Base-by-base conservation (phyloP, 2,329 filamentous ascomycete genomes). In the Aphanocladium album region DNA sequence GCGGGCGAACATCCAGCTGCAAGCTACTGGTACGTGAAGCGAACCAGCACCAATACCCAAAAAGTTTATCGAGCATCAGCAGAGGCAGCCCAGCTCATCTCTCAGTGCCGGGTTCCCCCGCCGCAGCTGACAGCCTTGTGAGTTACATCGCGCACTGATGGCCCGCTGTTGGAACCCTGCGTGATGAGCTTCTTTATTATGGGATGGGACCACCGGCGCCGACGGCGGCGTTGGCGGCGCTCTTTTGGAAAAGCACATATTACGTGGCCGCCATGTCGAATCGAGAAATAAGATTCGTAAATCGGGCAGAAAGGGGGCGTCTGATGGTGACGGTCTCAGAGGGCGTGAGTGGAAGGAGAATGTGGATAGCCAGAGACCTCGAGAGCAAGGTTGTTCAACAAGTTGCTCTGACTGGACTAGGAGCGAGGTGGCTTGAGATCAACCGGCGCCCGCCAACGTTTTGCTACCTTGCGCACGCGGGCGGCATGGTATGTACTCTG, bases 91-190 rank as follows among this genome's bases (percentile, higher is more conserved):
- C 25, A 46, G 57, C 57, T 45, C 49, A 35, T 59, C n/a, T 35
- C 25, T 27, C n/a, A 53, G 49, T 35, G 39, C 49, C 27, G 14
- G 35, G 17, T 5, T 52, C n/a, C 47, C 33, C 57, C 47, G 57
- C 39, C 37, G n/a, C 37, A 59, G 47, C 57, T 59, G 47, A 53
- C 57, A 59, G 47, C 57, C 57, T 37, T 53, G 47, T 19, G 27
- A 45, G 57, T 59, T 53, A 59, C 57, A 59, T 59, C 49, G 57
- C 16, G 57, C 41, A 17, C 25, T n/a, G 37, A 19, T 21, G 23
- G 35, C 47, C 57, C 27, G 37, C 37, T n/a, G 19, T 21, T 37
- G 49, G 23, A 35, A 37, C 21, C 21, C 23, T 17, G n/a, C n/a
- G n/a, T n/a, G 25, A 7, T 2, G 33, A 21, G 11, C 2, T 27